A percentile compares a stretch with the other conserved stretches of the same genome.
Conservation (phyloP, 805 yeast species). For the Kurtzmaniella fragi region DNA sequence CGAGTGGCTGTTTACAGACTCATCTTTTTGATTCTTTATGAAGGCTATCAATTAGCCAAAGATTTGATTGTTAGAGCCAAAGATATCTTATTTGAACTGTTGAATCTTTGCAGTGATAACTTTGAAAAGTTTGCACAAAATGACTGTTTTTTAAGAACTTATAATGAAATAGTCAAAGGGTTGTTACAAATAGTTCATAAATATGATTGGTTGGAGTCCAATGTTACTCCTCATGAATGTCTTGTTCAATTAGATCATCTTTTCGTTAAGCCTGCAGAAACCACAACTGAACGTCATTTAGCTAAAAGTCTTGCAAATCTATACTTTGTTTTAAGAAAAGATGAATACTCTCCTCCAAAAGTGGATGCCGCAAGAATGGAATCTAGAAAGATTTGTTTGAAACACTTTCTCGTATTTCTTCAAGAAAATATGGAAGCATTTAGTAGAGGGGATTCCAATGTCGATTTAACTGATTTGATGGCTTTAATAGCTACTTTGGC, state of each 20-base stretch:
- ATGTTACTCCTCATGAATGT: background rate
- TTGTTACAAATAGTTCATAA: constrained; percentile 21
- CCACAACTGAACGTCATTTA: background rate
- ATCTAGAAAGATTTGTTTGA: too few relatives aligned
- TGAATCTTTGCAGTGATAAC: constrained; percentile 8
- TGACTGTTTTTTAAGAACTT: constrained; percentile 6
- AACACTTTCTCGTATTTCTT: too few relatives aligned
- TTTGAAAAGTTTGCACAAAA: constrained; percentile 1
- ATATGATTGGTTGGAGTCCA: constrained; percentile 4
- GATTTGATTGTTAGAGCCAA: constrained; percentile 8
- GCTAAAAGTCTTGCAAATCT: background rate
- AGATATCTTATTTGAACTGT: constrained; percentile 10
- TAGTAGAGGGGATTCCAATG: too few relatives aligned
- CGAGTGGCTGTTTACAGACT: constrained; percentile 17
- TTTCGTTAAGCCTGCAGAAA: background rate
- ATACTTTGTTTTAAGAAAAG: constrained; percentile 1
- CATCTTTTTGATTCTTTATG: constrained; percentile 20
- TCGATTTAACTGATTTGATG: too few relatives aligned
- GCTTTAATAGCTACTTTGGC: too few relatives aligned
- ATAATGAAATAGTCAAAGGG: constrained; percentile 19
- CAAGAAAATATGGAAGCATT: too few relatives aligned
- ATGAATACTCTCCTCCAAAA: background rate
- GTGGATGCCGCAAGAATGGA: too few relatives aligned
- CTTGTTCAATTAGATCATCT: background rate
- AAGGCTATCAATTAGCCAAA: constrained; percentile 10